Evolutionary conservation across 805 yeast species (phyloP), one percentile per base, ranked within the genome.

Genomic region (Zygoascus ofunaensis): DNA sequence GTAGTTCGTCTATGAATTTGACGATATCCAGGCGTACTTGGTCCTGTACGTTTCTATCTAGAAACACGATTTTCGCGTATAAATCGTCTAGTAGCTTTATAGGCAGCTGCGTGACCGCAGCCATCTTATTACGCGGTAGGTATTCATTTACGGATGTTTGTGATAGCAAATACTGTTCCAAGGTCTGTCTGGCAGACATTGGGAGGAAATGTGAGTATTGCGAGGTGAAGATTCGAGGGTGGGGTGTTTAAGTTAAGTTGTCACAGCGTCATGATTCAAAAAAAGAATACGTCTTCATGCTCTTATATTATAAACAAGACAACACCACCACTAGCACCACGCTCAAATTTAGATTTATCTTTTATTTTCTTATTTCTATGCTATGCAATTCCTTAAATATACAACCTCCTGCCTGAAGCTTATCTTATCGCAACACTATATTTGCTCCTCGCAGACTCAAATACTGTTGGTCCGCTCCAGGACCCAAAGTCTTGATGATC

Each of bases 381-480:
- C n/a, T n/a, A n/a, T n/a, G n/a, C n/a, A n/a, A n/a, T n/a, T n/a
- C n/a, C n/a, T n/a, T n/a, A n/a, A n/a, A n/a, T n/a, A n/a, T n/a
- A n/a, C n/a, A n/a, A n/a, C n/a, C n/a, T n/a, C n/a, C n/a, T n/a
- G n/a, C n/a, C n/a, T n/a, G n/a, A n/a, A n/a, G n/a, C n/a, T n/a
- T n/a, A n/a, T n/a, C n/a, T 36, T 53, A 78, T 59, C 83, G 79
- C 60, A 89, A 69, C 5, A 90, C 77, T 15, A 89, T 87, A 59
- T 90, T 84, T 34, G 95, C 97, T 43, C 84, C 86, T 54, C 97
- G 73, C 48, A 90, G 68, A 51, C 83, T 83, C 57, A 90, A 69
- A 60, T 87, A 90, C 62, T 87, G 94, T 64, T 90, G 97, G 63
- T 90, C 97, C 23, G 83, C 82, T 20, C 96, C 95, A 2, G 94